These are phyloP conservation scores for Cryptococcus floricola DNA, from an alignment of 1,284 basidiomycete genomes.

Conservation along the genomic window DNA sequence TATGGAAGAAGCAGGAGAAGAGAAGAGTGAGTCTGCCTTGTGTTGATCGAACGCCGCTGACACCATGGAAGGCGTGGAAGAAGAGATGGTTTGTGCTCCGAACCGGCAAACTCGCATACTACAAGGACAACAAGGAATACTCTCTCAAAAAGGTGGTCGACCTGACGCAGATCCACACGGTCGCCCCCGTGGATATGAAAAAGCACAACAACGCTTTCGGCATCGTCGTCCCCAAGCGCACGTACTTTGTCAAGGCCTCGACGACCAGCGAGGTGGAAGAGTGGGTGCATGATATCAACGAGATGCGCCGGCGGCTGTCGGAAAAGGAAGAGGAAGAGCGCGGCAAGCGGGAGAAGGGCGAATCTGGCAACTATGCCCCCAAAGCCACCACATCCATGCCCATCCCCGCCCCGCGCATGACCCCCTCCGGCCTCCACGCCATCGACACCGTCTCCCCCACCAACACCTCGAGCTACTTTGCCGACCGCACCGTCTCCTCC, in stretches of 20 bases:
- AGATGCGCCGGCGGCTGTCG: slow-evolving; percentile 64
- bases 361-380: slow-evolving; percentile 2
- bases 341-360: slow-evolving; percentile 14
- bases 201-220: slow-evolving; percentile 86
- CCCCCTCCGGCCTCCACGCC: neutral
- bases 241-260: slow-evolving; percentile 87
- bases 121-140: slow-evolving; percentile 91
- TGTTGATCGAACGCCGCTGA: slow-evolving; percentile 1
- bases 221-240: slow-evolving; percentile 83
- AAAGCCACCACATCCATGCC: neutral
- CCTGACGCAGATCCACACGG: slow-evolving; percentile 83
- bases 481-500: slow-evolving; percentile 3
- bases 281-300: slow-evolving; percentile 83
- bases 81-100: slow-evolving; percentile 97
- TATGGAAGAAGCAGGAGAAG: slow-evolving; percentile 93
- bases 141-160: slow-evolving; percentile 85
- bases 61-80: slow-evolving; percentile 77
- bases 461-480: slow-evolving; percentile 5
- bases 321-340: slow-evolving; percentile 39
- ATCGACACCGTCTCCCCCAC: slow-evolving; percentile 17
- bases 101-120: slow-evolving; percentile 87
- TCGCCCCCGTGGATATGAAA: slow-evolving; percentile 82
- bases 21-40: slow-evolving; percentile 66
- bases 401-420: neutral
- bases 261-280: slow-evolving; percentile 66